Conservation (phyloP, 2,329 filamentous ascomycete genomes). For the Colletotrichum sp. region DNA sequence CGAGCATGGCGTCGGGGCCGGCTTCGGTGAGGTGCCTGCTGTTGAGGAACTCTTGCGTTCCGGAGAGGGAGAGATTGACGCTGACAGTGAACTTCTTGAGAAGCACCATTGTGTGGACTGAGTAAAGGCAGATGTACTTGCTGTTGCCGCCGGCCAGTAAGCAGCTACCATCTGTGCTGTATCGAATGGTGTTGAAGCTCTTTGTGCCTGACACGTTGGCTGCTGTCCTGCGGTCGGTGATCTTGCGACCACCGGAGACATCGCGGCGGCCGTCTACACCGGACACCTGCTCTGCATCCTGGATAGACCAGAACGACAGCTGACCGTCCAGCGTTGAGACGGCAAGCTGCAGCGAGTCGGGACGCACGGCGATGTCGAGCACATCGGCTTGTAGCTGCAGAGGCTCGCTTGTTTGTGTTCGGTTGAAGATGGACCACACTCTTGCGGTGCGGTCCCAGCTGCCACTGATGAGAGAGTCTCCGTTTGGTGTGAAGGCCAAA, state of each 20-base stretch:
- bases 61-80: slow-evolving; percentile 92
- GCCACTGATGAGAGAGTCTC: slow-evolving; percentile 82
- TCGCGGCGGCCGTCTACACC: slow-evolving; percentile 91
- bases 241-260: slow-evolving; percentile 88
- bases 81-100: slow-evolving; percentile 96
- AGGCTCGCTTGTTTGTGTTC: slow-evolving; percentile 94
- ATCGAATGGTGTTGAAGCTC: slow-evolving; percentile 84
- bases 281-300: slow-evolving; percentile 84
- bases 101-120: slow-evolving; percentile 88
- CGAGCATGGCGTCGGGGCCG: slow-evolving; percentile 82
- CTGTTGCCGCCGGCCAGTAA: slow-evolving; percentile 92
- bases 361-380: slow-evolving; percentile 82
- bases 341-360: slow-evolving; percentile 89
- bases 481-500: slow-evolving; percentile 87
- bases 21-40: slow-evolving; percentile 91
- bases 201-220: slow-evolving; percentile 92
- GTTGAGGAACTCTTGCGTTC: slow-evolving; percentile 96
- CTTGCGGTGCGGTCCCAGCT: slow-evolving; percentile 97
- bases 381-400: slow-evolving; percentile 92
- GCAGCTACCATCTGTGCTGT: slow-evolving; percentile 91
- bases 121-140: slow-evolving; percentile 98
- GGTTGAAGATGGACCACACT: slow-evolving; percentile 93
- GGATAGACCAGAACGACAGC: slow-evolving; percentile 91
- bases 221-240: slow-evolving; percentile 86
- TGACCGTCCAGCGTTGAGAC: slow-evolving; percentile 94